Evolutionary conservation across 2,329 filamentous ascomycete genomes (phyloP), one percentile per base, ranked within the genome.

Genomic region (Pestalotiopsis sp.): DNA sequence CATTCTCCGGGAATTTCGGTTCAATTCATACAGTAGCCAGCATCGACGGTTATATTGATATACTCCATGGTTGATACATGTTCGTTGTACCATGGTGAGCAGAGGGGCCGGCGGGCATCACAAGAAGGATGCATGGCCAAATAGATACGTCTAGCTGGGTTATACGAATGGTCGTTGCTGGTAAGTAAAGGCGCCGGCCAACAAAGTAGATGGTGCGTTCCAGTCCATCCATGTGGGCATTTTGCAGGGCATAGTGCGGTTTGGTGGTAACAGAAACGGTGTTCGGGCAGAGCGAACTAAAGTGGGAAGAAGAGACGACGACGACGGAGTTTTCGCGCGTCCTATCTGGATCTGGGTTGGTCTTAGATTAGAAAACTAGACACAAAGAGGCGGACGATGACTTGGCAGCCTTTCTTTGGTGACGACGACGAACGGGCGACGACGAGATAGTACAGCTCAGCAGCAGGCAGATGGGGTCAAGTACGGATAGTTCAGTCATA

Each of bases 1-100:
- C n/a, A 57, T 57, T 57, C n/a, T 57, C 63, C n/a, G 59, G 25
- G 6, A 5, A 17, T 49, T 56, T 63, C 63, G 67, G 57, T 62
- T 57, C 57, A 68, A 56, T 39, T 25, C 57, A 57, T 58, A 36
- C 3, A 23, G 17, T 45, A 39, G 27, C 38, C 7, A 66, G 36
- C 31, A 13, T 66, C 36, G 59, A 45, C 56, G 36, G 52, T 56
- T 60, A 60, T 60, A 60, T 66, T 39, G 39, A 31, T 14, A 14
- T 64, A 23, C 2, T 36, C 38, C 60, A 63, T 63, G 13, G 23
- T 66, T 45, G 45, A 23, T 39, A 36, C n/a, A 36, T n/a, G n/a
- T 11, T 5, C 36, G 57, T 39, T 25, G 58, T 38, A 17, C 63
- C 41, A 23, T 23, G 49, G 12, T 38, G 63, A 12, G 27, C 9